Evolutionary conservation across 768 basidiomycete species (phyloP), one percentile per base, ranked within the genome.

Genomic region (Coprinopsis marcescibilis): DNA sequence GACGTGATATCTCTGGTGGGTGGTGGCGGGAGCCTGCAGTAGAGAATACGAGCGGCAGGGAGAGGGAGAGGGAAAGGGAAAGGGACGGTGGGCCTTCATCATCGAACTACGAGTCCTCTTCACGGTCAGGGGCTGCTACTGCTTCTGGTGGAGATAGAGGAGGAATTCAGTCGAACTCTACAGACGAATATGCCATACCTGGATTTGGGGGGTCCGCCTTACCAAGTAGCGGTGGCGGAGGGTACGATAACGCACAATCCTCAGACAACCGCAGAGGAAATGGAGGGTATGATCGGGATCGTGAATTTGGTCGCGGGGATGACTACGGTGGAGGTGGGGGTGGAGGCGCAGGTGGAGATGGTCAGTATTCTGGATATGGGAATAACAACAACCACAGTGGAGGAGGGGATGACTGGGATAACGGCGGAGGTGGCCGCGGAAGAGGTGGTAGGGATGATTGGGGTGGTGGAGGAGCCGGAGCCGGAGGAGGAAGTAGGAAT

Each of bases 41-140:
- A 5, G 11, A 36, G 20, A 7, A 10, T 8, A 12, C 7, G 20
- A 10, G 10, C 35, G 20, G 13, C 35, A n/a, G n/a, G n/a, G 30
- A 32, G 30, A 32, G 30, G 30, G 30, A 32, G 8, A 8, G 10
- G n/a, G 30, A n/a, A 8, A 8, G 10, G 30, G 8, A 8, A 8
- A 32, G 30, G 10, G 8, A 32, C n/a, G 30, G 30, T 32, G 10
- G n/a, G 15, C 25, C 39, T 21, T 20, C 39, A 5, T 40, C 39
- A 23, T 8, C 17, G 23, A 11, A 12, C 8, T 17, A 24, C 34
- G 45, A 21, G n/a, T 17, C 30, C 23, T 13, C 45, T 7, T 45
- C n/a, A 24, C 60, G 62, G 23, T 57, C 61, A 29, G 58, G 65
- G 20, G 58, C 64, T 1, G 57, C 60, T n/a, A 58, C 61, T 13